Conservation (phyloP, 805 yeast genomes). For the Suhomyces pyralidae region DNA sequence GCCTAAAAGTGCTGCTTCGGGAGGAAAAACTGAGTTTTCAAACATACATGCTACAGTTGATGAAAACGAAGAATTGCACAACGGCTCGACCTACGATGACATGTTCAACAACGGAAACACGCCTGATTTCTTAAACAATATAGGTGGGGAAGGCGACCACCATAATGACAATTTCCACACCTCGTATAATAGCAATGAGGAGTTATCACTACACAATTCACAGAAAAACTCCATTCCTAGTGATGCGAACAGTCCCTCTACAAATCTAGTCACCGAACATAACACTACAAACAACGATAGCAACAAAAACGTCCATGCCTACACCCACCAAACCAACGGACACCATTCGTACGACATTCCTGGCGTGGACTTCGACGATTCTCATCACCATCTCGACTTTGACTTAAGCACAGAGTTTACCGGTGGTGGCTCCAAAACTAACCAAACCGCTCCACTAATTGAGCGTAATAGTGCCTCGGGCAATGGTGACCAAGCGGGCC, state of each 20-base stretch:
- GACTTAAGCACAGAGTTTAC: slow-evolving; percentile 10
- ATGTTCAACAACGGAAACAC: slow-evolving; percentile 6
- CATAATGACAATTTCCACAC: neutral
- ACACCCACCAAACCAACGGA: slow-evolving; percentile 9
- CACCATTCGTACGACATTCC: neutral
- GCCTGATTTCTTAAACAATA: slow-evolving; percentile 15
- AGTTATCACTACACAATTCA: neutral
- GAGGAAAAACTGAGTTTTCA: neutral
- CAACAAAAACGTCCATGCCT: slow-evolving; percentile 13
- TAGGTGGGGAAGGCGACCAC: neutral
- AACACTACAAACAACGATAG: slow-evolving; percentile 1
- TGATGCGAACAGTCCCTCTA: slow-evolving; percentile 9
- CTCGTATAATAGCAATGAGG: neutral
- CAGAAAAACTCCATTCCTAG: neutral
- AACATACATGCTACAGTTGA: neutral
- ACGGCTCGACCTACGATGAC: neutral
- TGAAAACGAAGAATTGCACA: neutral
- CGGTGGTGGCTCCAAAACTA: slow-evolving; percentile 2
- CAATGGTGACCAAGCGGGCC: neutral
- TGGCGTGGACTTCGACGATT: neutral
- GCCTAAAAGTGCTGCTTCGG: slow-evolving; percentile 1
- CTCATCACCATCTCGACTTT: slow-evolving; percentile 8
- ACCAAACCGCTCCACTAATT: neutral
- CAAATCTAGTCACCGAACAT: slow-evolving; percentile 6
- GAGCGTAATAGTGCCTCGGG: neutral